These are phyloP conservation scores for Boletus patriciae DNA, from an alignment of 768 basidiomycete genomes.

Conservation along the genomic window DNA sequence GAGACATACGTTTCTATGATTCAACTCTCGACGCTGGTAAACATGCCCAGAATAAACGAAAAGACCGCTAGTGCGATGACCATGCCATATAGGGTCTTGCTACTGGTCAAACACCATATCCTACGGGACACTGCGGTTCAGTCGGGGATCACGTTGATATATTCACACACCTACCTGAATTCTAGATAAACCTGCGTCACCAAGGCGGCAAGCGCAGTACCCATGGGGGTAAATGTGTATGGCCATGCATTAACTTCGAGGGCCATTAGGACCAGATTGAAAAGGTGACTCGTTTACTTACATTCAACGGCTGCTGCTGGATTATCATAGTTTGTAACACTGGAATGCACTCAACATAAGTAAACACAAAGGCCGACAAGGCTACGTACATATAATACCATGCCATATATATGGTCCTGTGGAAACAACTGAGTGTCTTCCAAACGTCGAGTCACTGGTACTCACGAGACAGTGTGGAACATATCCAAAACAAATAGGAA, in stretches of 20 bases:
- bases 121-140: conserved; percentile 1
- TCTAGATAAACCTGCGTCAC: conserved; percentile 51
- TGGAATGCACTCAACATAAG: neutral
- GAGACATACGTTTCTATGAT: conserved; percentile 42
- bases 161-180: conserved; percentile 36
- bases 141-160: too few relatives aligned
- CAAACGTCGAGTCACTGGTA: neutral
- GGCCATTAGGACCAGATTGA: neutral
- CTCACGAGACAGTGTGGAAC: conserved; percentile 20
- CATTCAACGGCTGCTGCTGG: conserved; percentile 10
- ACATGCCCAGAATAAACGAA: conserved; percentile 45
- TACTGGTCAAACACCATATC: conserved; percentile 15
- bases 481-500: conserved; percentile 22
- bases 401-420: conserved; percentile 21
- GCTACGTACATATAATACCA: conserved; percentile 18
- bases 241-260: conserved; percentile 45
- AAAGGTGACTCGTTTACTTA: neutral
- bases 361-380: too few relatives aligned
- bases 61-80: conserved; percentile 40
- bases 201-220: conserved; percentile 46
- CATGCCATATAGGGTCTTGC: conserved; percentile 30
- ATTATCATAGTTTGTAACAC: conserved; percentile 15
- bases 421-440: neutral
- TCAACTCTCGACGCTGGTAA: conserved; percentile 43
- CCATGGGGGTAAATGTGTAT: conserved; percentile 50